These are phyloP conservation scores for Hypomyces perniciosus DNA, from an alignment of 2,329 filamentous ascomycete genomes.

Conservation along the genomic window DNA sequence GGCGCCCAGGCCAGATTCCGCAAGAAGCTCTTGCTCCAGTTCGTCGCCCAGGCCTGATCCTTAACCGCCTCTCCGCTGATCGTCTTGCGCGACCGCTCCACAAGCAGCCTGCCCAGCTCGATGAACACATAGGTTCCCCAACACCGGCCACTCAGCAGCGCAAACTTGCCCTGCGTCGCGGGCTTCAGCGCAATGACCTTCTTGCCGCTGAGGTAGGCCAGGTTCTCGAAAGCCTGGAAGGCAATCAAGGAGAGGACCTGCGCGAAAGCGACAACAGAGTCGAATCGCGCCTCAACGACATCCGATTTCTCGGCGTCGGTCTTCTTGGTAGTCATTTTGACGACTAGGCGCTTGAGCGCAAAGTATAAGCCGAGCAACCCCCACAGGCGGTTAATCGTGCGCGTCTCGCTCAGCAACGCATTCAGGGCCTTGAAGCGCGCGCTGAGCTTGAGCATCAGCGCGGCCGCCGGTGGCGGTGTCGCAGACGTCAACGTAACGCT, in stretches of 20 bases:
- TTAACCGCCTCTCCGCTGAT: conserved; percentile 25
- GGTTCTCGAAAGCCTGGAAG: conserved; percentile 81
- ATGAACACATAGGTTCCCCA: conserved; percentile 75
- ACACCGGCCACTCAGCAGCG: conserved; percentile 67
- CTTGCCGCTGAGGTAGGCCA: conserved; percentile 68
- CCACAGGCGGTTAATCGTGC: conserved; percentile 72
- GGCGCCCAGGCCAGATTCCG: conserved; percentile 74
- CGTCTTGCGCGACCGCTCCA: conserved; percentile 38
- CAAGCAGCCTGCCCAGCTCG: conserved; percentile 62
- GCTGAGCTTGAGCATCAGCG: conserved; percentile 43
- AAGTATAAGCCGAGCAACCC: conserved; percentile 67
- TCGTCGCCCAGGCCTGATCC: conserved; percentile 37
- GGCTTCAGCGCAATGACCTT: conserved; percentile 58
- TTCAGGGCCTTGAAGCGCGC: conserved; percentile 55
- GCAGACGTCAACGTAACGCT: conserved; percentile 39
- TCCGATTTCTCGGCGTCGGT: conserved; percentile 16
- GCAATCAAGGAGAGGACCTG: conserved; percentile 62
- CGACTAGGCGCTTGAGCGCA: conserved; percentile 51
- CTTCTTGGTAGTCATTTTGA: conserved; percentile 21
- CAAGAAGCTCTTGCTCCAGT: conserved; percentile 61
- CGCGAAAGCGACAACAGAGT: conserved; percentile 51
- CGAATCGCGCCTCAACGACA: conserved; percentile 30
- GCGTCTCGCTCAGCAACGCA: conserved; percentile 60
- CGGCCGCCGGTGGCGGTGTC: conserved; percentile 33
- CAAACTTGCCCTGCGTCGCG: conserved; percentile 54